These are phyloP conservation scores for Chloropicon primus DNA, from an alignment of 139 green algal genomes.

Conservation along the genomic window DNA sequence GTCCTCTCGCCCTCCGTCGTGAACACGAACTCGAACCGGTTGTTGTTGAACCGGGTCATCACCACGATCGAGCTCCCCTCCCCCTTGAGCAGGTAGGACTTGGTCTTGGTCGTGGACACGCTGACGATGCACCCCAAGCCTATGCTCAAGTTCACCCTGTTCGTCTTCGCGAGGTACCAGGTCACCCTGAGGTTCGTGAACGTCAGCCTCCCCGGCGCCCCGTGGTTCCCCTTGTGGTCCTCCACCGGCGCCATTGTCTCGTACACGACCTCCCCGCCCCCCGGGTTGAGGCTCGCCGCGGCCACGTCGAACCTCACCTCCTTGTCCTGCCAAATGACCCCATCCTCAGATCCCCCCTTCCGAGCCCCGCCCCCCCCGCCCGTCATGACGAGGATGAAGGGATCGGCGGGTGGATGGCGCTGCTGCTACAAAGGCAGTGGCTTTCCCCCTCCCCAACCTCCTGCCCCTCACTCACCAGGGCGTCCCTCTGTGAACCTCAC, in stretches of 20 bases:
- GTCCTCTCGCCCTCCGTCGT: conserved; percentile 11
- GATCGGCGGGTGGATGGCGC: no score
- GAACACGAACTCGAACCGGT: conserved; percentile 59
- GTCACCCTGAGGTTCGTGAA: conserved; percentile 42
- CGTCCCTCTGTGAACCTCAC: no score
- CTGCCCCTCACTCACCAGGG: no score
- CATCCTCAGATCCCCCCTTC: not conserved
- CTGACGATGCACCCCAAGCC: conserved; percentile 35
- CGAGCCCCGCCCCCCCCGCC: conserved; percentile 11
- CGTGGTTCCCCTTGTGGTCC: not conserved
- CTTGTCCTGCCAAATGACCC: conserved; percentile 35
- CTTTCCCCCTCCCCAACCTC: no score
- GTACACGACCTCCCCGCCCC: conserved; percentile 24
- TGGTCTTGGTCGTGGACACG: conserved; percentile 25
- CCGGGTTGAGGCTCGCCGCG: conserved; percentile 6
- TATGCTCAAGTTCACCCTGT: conserved; percentile 41
- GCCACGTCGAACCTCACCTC: conserved; percentile 39
- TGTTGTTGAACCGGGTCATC: conserved; percentile 37
- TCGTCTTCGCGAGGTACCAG: conserved; percentile 32
- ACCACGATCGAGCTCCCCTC: conserved; percentile 18
- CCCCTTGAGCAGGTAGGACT: conserved; percentile 37
- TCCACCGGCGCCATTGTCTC: conserved; percentile 14
- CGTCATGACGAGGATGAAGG: no score
- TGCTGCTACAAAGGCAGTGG: no score
- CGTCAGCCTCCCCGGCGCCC: conserved; percentile 26